Conservation (phyloP, 1,139 yeast genomes). For the Yamadazyma atmosphaerica region DNA sequence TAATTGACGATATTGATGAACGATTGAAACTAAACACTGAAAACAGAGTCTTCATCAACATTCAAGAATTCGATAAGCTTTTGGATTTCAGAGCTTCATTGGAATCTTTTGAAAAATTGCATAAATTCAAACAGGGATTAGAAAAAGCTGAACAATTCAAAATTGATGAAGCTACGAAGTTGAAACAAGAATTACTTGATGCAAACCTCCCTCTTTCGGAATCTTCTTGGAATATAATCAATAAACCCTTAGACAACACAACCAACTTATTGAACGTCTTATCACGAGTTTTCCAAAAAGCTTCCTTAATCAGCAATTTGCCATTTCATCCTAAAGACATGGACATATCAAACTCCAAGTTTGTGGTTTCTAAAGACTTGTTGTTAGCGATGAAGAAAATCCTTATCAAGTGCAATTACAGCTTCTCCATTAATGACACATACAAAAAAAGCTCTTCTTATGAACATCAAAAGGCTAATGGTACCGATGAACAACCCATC, state of each 20-base stretch:
- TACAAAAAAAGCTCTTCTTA: conserved; percentile 26
- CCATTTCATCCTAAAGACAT: background rate
- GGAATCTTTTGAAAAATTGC: conserved; percentile 12
- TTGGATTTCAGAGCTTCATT: conserved; percentile 15
- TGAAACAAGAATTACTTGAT: conserved; percentile 24
- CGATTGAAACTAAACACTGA: conserved; percentile 12
- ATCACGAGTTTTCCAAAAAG: background rate
- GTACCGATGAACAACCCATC: conserved; percentile 14
- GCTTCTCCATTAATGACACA: conserved; percentile 44
- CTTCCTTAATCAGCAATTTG: background rate
- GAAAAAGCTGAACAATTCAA: conserved; percentile 11
- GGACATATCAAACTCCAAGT: conserved; percentile 1
- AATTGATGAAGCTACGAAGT: conserved; percentile 26
- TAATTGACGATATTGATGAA: conserved; percentile 17
- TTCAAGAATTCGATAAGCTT: conserved; percentile 14
- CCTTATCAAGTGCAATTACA: conserved; percentile 31
- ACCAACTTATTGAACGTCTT: conserved; percentile 43
- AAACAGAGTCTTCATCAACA: conserved; percentile 14
- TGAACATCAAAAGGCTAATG: conserved; percentile 11
- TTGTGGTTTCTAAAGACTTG: conserved; percentile 8
- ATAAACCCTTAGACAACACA: conserved; percentile 15
- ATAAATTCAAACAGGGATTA: conserved; percentile 8
- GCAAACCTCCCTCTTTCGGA: conserved; percentile 27
- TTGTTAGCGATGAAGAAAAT: conserved; percentile 6
- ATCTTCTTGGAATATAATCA: conserved; percentile 14